Evolutionary conservation across 2,329 filamentous ascomycete genomes (phyloP), one percentile per base, ranked within the genome.

Genomic region (Fusarium camptoceras): DNA sequence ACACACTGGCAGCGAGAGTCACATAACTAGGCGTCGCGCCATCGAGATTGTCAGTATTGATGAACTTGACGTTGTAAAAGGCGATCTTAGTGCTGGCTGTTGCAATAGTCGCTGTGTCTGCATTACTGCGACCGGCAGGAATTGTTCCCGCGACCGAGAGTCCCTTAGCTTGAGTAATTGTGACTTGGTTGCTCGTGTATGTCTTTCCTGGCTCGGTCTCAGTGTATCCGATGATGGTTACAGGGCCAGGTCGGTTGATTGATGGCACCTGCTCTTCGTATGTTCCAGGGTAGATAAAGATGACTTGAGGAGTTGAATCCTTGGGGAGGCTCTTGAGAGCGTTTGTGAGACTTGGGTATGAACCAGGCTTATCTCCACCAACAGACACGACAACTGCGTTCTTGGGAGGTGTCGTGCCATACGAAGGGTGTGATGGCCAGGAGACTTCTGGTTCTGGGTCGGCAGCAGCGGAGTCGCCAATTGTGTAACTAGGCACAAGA

Each of bases 171-270:
- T 20, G 72, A 27, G 59, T 55, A 39, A 86, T 81, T 64, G 82
- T 90, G 18, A 90, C 89, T 34, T 82, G 80, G 78, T 91, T 92
- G 62, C 77, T 78, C 3, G 79, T 70, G 74, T 89, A 91, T 14
- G 79, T 79, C 2, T 76, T 67, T 20, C 71, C 57, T 0, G 76
- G 73, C 14, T 77, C 76, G 0, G 88, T 90, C 72, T 74, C 72
- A 1, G 58, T 64, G 4, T 86, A 74, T n/a, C 82, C 83, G 9
- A 81, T 73, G 22, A 86, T 74, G 3, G 82, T 83, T 25, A 85
- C 78, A 1, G 81, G 75, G 4, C 80, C 78, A 2, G 79, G 80
- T 8, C 79, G 81, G 8, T 76, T 71, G 14, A 85, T 76, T 0
- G 76, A 75, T 14, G 72, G 70, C 9, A 84, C 73, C 15, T 78